phyloP scores from a whole-genome alignment of 1,139 yeast species.

The Candida buenavistaensis region DNA sequence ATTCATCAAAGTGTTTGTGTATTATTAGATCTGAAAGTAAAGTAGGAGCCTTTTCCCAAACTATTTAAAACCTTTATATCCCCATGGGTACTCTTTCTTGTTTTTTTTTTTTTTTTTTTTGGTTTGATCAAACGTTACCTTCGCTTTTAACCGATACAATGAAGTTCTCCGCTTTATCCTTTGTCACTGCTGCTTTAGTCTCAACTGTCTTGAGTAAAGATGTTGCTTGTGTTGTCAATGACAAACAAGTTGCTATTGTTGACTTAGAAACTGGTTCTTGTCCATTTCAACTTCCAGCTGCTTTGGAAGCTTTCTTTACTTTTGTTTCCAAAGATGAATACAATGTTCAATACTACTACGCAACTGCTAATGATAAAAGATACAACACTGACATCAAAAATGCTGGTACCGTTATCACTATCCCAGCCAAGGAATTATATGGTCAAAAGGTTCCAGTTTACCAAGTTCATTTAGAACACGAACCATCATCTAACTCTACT shows the following conservation, averaged over 20 bases:
- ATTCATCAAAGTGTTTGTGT: no score
- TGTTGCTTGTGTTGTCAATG: constrained; percentile 38
- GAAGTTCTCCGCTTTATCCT: constrained; percentile 6
- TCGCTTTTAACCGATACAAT: neutral
- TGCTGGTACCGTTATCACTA: constrained; percentile 32
- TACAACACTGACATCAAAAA: constrained; percentile 34
- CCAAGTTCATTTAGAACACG: constrained; percentile 28
- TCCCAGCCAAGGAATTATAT: constrained; percentile 33
- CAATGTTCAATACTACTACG: constrained; percentile 38
- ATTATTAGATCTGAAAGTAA: no score
- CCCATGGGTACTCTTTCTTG: neutral
- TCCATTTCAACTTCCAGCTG: constrained; percentile 33
- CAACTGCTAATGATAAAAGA: constrained; percentile 20
- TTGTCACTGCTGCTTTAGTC: constrained; percentile 17
- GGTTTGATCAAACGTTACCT: neutral
- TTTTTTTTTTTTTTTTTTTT: neutral
- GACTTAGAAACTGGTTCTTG: constrained; percentile 43
- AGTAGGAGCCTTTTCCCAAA: no score
- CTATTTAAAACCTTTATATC: no score
- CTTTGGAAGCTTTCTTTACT: constrained; percentile 25
- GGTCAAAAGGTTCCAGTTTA: constrained; percentile 23
- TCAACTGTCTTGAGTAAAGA: constrained; percentile 24
- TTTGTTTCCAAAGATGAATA: constrained; percentile 32
- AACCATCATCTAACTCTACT: constrained; percentile 39
- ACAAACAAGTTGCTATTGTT: constrained; percentile 30